Percentiles rank a stretch among this genome's conserved stretches.
Conservation (phyloP, 805 yeast species). For the Limtongia smithiae region DNA sequence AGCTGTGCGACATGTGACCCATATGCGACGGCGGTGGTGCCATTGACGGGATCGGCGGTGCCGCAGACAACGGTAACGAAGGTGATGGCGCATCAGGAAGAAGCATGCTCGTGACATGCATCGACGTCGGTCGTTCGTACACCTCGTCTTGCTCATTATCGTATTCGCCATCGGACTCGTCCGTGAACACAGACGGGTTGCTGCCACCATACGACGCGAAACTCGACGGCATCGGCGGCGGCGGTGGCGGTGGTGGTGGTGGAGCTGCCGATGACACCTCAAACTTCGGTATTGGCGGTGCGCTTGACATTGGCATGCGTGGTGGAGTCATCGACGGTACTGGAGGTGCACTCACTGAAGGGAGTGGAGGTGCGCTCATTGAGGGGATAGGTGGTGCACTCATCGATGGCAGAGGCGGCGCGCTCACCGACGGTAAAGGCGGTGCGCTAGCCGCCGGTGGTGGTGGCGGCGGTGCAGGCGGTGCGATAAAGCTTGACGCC, state of each 20-base stretch:
- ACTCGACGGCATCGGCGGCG: conserved; percentile 5
- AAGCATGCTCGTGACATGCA: conserved; percentile 6
- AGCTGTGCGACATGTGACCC: not conserved
- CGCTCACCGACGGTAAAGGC: not conserved
- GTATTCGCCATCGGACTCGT: conserved; percentile 15
- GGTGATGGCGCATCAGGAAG: conserved; percentile 33
- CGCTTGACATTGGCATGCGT: not conserved
- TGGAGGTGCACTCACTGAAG: not conserved
- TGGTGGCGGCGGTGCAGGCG: not conserved
- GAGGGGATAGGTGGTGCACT: not conserved
- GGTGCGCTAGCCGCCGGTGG: not conserved
- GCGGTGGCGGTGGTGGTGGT: conserved; percentile 4
- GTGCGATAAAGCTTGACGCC: not conserved
- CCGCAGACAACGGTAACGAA: conserved; percentile 37
- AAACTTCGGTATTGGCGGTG: not conserved
- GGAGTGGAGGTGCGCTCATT: not conserved
- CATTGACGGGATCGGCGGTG: conserved; percentile 31
- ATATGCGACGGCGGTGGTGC: conserved; percentile 38
- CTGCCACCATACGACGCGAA: too few relatives aligned
- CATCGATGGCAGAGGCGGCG: not conserved
- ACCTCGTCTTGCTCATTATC: conserved; percentile 2
- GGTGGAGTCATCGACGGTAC: not conserved
- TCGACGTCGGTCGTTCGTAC: conserved; percentile 1
- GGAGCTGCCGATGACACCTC: too few relatives aligned
- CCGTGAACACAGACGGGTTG: conserved; percentile 25